These are phyloP conservation scores for Pseudogymnoascus sp. DNA, from an alignment of 2,329 filamentous ascomycete genomes.

Conservation along the genomic window DNA sequence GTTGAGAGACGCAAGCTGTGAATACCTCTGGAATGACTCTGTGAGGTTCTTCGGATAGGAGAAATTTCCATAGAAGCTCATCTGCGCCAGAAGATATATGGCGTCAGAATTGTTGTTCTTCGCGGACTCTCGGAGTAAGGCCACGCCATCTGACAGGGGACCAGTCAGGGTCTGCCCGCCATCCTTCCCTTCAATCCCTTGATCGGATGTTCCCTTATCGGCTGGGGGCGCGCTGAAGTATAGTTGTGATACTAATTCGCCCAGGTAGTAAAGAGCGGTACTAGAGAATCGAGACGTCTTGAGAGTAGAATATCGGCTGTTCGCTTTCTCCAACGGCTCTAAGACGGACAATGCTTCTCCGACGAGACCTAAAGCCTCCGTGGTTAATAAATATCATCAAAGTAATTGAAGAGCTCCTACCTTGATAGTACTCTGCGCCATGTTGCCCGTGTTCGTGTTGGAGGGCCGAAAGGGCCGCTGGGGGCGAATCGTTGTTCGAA, in stretches of 20 bases:
- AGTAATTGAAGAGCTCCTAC: neutral
- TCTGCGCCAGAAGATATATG: constrained; percentile 78
- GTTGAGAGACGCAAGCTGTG: constrained; percentile 62
- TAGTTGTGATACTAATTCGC: constrained; percentile 52
- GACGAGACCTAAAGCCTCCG: constrained; percentile 22
- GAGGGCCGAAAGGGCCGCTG: constrained; percentile 16
- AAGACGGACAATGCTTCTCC: constrained; percentile 30
- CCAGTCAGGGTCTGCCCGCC: constrained; percentile 35
- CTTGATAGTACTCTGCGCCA: constrained; percentile 13
- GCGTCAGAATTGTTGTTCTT: constrained; percentile 62
- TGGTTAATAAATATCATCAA: neutral
- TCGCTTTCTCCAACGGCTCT: constrained; percentile 23
- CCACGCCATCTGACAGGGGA: constrained; percentile 48
- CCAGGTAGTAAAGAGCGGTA: constrained; percentile 50
- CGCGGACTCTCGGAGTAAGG: constrained; percentile 50
- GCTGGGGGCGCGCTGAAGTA: constrained; percentile 53
- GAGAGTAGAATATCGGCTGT: constrained; percentile 23
- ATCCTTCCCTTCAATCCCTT: constrained; percentile 10
- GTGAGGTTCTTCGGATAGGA: constrained; percentile 75
- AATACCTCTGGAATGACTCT: constrained; percentile 72
- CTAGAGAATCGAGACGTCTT: constrained; percentile 51
- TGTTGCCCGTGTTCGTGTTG: constrained; percentile 21
- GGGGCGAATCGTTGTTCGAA: neutral
- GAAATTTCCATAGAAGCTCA: constrained; percentile 96
- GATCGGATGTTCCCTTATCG: constrained; percentile 12